Evolutionary conservation across 257 asterid genomes (phyloP).

Genomic region (Solanum peruvianum): DNA sequence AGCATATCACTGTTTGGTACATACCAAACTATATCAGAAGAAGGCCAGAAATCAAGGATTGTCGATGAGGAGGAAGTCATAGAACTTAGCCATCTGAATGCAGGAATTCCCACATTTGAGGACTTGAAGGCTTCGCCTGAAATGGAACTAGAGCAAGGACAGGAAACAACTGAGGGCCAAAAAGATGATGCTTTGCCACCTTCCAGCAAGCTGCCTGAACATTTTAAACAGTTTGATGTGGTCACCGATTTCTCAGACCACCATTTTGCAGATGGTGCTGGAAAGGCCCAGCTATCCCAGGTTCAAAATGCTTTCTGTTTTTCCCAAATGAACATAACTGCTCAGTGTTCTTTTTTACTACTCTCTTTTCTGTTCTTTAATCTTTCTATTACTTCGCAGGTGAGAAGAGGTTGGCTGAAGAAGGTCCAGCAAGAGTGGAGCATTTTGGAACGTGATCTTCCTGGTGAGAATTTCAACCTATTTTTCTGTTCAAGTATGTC

Average conservation of each 20-base stretch:
- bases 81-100: conserved; percentile 25
- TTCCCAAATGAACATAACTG: background rate
- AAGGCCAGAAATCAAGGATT: conserved; percentile 6
- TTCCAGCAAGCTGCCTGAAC: conserved; percentile 20
- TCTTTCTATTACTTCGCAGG: conserved; percentile 26
- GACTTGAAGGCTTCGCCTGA: conserved; percentile 15
- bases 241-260: conserved; percentile 71
- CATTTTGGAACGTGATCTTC: conserved; percentile 72
- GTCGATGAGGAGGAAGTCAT: conserved; percentile 27
- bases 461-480: conserved; percentile 50
- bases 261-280: conserved; percentile 52
- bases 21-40: conserved; percentile 29
- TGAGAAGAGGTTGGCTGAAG: conserved; percentile 66
- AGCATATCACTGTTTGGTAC: conserved; percentile 31
- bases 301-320: conserved; percentile 10
- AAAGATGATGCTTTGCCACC: conserved; percentile 10
- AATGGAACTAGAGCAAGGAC: conserved; percentile 11
- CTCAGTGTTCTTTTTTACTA: background rate
- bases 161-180: conserved; percentile 18
- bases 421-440: conserved; percentile 90
- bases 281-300: conserved; percentile 47
- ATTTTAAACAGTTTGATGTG: conserved; percentile 70
- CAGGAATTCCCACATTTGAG: conserved; percentile 7
- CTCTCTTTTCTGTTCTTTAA: background rate
- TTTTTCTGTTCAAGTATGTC: background rate